Evolutionary conservation across 2,329 filamentous ascomycete species (phyloP).

Genomic region (Ceratocystiopsis minuta): DNA sequence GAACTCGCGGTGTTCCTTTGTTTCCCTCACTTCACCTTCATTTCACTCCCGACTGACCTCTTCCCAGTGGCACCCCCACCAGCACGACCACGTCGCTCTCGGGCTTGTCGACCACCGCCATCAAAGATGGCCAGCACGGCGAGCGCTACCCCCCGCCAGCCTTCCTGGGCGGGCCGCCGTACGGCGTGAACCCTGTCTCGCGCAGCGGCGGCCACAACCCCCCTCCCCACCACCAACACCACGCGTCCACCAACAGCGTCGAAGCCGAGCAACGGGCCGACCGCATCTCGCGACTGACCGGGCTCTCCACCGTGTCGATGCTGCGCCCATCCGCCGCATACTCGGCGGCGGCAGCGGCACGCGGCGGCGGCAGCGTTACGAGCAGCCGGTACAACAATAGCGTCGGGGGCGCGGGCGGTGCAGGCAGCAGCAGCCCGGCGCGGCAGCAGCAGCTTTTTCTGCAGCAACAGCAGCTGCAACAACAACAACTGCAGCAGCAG

Average conservation of each 20-base stretch:
- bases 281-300: slow-evolving; percentile 83
- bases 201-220: neutral
- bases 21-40: no score
- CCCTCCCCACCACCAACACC: slow-evolving; percentile 34
- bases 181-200: neutral
- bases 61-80: slow-evolving; percentile 67
- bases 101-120: slow-evolving; percentile 78
- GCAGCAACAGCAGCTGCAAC: no score
- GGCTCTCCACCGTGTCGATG: slow-evolving; percentile 72
- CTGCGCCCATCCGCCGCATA: slow-evolving; percentile 29
- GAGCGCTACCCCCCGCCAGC: slow-evolving; percentile 30
- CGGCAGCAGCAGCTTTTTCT: no score
- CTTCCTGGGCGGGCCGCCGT: neutral
- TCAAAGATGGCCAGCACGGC: slow-evolving; percentile 89
- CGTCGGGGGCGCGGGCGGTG: neutral
- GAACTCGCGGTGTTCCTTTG: no score
- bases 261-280: slow-evolving; percentile 76
- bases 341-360: slow-evolving; percentile 6
- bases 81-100: slow-evolving; percentile 85
- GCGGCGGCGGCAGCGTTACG: slow-evolving; percentile 1
- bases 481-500: no score
- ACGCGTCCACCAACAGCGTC: slow-evolving; percentile 51
- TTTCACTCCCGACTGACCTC: slow-evolving; percentile 1
- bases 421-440: slow-evolving; percentile 10
- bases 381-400: slow-evolving; percentile 10